Conservation (phyloP, 352 stramenopile genomes). For the Globisporangium heterothallicum region DNA sequence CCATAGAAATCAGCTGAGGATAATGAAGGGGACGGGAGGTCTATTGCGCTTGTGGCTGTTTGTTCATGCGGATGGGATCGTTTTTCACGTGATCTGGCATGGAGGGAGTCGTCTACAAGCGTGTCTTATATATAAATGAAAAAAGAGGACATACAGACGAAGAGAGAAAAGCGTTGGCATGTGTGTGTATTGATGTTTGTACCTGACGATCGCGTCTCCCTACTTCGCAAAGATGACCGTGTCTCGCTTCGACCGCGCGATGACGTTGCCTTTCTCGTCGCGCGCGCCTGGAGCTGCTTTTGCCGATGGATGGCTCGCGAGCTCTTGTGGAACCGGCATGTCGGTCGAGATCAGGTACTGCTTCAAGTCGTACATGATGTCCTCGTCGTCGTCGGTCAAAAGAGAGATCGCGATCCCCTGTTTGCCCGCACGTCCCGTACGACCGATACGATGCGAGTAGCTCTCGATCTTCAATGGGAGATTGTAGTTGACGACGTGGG, state of each 20-base stretch:
- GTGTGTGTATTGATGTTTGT: no score
- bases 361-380: slow-evolving; percentile 96
- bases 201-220: neutral
- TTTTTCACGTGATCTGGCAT: no score
- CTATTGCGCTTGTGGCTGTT: slow-evolving; percentile 6
- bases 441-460: slow-evolving; percentile 98
- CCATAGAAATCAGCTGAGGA: slow-evolving; percentile 71
- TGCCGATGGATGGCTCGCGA: slow-evolving; percentile 91
- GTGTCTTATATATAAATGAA: slow-evolving; percentile 6
- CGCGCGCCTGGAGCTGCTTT: slow-evolving; percentile 78
- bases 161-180: neutral
- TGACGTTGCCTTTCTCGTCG: slow-evolving; percentile 84
- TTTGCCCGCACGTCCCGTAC: slow-evolving; percentile 97
- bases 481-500: slow-evolving; percentile 99
- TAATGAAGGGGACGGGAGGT: neutral
- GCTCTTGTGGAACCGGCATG: slow-evolving; percentile 90
- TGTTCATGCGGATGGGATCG: neutral
- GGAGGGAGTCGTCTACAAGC: neutral
- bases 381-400: slow-evolving; percentile 96
- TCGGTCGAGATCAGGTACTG: slow-evolving; percentile 95
- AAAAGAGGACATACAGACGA: neutral
- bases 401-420: slow-evolving; percentile 96
- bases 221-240: slow-evolving; percentile 87
- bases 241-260: slow-evolving; percentile 81
- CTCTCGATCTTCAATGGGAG: slow-evolving; percentile 97